Conservation (phyloP, 2,329 filamentous ascomycete species). For the Beauveria rudraprayagi region DNA sequence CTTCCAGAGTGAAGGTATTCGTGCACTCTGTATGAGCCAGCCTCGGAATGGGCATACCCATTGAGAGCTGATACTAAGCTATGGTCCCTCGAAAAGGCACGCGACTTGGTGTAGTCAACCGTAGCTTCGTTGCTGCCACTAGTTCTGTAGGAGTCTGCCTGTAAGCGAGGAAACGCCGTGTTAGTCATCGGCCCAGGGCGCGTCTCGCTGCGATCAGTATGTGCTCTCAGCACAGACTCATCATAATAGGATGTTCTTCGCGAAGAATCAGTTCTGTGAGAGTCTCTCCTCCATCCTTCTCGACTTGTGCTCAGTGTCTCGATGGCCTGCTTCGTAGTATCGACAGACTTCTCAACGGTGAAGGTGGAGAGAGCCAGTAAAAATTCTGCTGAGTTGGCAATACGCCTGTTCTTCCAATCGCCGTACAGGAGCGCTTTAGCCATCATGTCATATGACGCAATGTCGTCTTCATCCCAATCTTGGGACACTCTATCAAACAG, state of each 20-base stretch:
- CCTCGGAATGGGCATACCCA: conserved; percentile 1
- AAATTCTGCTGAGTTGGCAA: conserved; percentile 3
- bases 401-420: neutral
- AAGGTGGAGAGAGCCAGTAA: neutral
- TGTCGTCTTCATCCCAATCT: conserved; percentile 5
- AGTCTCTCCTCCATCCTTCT: neutral
- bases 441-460: neutral
- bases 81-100: neutral
- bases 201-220: neutral
- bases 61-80: neutral
- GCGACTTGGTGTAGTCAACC: neutral
- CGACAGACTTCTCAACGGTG: neutral
- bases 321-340: neutral
- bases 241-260: neutral
- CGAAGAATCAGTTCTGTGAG: neutral
- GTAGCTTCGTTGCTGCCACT: neutral
- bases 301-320: neutral
- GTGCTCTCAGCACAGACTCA: neutral
- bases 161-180: neutral
- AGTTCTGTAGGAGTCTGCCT: neutral
- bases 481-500: conserved; percentile 1
- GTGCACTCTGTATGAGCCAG: neutral
- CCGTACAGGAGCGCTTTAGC: conserved; percentile 1
- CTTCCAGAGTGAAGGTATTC: neutral
- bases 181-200: neutral